A percentile compares a stretch with the other conserved stretches of the same genome.
These are phyloP conservation scores for Stephanodiscus minutulus DNA, from an alignment of 108 stramenopile species.

Conservation along the genomic window DNA sequence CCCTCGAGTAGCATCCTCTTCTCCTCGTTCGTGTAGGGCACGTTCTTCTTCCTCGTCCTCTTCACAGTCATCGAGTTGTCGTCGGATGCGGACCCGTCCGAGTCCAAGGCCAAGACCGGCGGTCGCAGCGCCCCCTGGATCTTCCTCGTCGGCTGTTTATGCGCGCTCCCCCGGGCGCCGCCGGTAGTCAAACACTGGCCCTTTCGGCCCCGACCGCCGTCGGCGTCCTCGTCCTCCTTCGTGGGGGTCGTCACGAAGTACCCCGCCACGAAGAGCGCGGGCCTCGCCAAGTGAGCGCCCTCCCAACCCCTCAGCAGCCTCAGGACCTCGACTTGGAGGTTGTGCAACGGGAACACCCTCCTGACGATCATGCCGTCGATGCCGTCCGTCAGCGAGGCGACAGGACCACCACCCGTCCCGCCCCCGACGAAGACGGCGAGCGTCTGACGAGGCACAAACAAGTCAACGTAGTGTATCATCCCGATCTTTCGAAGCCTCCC, in stretches of 20 bases:
- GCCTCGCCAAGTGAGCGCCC: background rate
- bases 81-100: background rate
- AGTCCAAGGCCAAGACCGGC: background rate
- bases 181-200: no score
- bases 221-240: no score
- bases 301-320: background rate
- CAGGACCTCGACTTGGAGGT: background rate
- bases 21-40: background rate
- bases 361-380: background rate
- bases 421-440: background rate
- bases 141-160: background rate
- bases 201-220: no score
- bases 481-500: background rate
- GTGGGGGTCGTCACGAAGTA: no score
- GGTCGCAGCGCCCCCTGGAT: background rate
- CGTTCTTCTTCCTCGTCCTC: background rate
- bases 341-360: background rate
- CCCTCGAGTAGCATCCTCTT: constrained; percentile 1
- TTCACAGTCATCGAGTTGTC: background rate
- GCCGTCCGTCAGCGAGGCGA: background rate
- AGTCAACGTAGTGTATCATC: background rate
- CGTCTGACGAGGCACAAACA: background rate
- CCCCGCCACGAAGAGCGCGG: background rate
- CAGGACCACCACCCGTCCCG: background rate
- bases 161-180: no score